These are phyloP conservation scores for Eimeria zaria DNA, from an alignment of 169 alveolate species.

Conservation along the genomic window DNA sequence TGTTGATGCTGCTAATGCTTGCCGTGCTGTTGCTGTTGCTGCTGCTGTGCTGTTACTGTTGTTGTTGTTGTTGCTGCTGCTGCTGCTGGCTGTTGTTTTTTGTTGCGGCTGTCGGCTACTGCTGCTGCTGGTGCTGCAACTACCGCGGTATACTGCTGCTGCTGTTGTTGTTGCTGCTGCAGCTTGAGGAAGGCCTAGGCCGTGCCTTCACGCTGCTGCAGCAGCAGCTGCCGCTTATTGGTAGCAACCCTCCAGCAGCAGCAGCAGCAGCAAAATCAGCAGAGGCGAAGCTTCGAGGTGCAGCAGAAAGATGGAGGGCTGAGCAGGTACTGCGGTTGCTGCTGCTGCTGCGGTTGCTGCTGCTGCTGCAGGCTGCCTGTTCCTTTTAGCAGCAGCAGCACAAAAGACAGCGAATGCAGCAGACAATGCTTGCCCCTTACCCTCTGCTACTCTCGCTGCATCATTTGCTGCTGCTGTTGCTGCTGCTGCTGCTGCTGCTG, in stretches of 20 bases:
- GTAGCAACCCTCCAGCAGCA: neutral
- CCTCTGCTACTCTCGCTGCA: neutral
- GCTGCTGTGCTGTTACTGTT: too few relatives aligned
- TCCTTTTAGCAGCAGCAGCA: neutral
- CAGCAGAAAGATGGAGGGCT: slow-evolving; percentile 44
- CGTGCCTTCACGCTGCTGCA: slow-evolving; percentile 36
- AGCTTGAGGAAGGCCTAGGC: slow-evolving; percentile 28
- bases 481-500: slow-evolving; percentile 27
- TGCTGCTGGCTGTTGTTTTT: too few relatives aligned
- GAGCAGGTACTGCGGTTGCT: slow-evolving; percentile 42
- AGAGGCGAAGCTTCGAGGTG: slow-evolving; percentile 32
- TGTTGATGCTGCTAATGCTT: too few relatives aligned
- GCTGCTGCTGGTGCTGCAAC: too few relatives aligned
- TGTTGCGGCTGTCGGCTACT: too few relatives aligned
- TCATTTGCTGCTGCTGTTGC: slow-evolving; percentile 1
- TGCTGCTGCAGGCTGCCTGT: neutral
- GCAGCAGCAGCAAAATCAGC: slow-evolving; percentile 29
- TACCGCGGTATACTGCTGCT: too few relatives aligned
- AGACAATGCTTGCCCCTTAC: neutral
- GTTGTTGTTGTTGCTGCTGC: too few relatives aligned
- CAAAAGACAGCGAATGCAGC: neutral
- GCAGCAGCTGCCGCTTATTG: slow-evolving; percentile 28
- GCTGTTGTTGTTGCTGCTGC: slow-evolving; percentile 61
- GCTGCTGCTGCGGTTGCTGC: slow-evolving; percentile 42
- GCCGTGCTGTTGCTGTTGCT: too few relatives aligned